These are phyloP conservation scores for Coemansia sp. DNA, from an alignment of 192 early-diverging fungal genomes.

Conservation along the genomic window DNA sequence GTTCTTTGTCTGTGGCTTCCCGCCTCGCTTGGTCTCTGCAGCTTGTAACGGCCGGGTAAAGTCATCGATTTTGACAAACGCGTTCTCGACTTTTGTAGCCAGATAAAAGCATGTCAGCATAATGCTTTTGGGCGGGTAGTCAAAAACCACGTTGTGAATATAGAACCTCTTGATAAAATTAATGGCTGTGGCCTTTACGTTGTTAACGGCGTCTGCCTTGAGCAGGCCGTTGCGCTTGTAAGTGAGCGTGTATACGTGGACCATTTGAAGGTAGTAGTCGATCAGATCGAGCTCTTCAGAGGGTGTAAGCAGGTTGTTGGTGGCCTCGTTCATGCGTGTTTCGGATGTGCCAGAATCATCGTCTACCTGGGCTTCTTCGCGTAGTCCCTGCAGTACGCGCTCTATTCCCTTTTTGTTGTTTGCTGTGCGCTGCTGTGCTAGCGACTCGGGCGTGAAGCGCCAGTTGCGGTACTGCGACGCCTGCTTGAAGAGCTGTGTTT, in stretches of 20 bases:
- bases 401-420: constrained; percentile 59
- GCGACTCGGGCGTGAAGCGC: constrained; percentile 60
- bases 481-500: constrained; percentile 61
- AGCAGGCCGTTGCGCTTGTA: constrained; percentile 30
- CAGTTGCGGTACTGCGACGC: constrained; percentile 75
- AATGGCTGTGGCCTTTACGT: constrained; percentile 69
- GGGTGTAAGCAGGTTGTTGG: constrained; percentile 43
- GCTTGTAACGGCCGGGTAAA: constrained; percentile 55
- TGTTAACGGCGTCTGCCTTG: constrained; percentile 29
- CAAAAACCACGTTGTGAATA: constrained; percentile 75
- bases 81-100: constrained; percentile 74
- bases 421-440: constrained; percentile 60
- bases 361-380: constrained; percentile 57
- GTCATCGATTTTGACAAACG: constrained; percentile 70
- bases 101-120: constrained; percentile 77
- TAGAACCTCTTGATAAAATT: constrained; percentile 83
- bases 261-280: constrained; percentile 42
- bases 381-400: constrained; percentile 59
- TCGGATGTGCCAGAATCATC: constrained; percentile 16
- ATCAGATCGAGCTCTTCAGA: constrained; percentile 47
- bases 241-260: constrained; percentile 16
- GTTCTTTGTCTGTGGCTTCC: constrained; percentile 44
- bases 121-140: constrained; percentile 77
- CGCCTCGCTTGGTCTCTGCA: constrained; percentile 38
- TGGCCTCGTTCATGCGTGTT: constrained; percentile 40